Evolutionary conservation across 345 rosid genomes (phyloP).

Genomic region (Salix koriyanagi): DNA sequence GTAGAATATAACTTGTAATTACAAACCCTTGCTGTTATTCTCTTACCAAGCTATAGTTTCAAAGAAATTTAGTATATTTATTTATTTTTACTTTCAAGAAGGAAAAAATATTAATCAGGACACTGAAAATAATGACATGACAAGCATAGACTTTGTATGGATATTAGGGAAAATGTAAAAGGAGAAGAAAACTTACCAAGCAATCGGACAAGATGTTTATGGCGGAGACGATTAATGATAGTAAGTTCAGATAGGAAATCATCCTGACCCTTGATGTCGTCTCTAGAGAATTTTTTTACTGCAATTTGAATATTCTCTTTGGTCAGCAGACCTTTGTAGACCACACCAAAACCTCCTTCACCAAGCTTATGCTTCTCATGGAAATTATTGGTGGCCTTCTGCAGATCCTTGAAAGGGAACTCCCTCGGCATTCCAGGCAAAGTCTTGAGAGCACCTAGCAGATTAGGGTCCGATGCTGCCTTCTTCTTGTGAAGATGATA

Average conservation of each 20-base stretch:
- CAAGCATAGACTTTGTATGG: background rate
- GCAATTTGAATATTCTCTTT: constrained; percentile 43
- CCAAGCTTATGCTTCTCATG: constrained; percentile 49
- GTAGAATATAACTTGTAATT: background rate
- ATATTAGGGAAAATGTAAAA: background rate
- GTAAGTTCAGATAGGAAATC: constrained; percentile 56
- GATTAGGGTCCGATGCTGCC: constrained; percentile 22
- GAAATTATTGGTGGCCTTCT: constrained; percentile 57
- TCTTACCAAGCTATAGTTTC: background rate
- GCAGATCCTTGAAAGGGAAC: constrained; percentile 43
- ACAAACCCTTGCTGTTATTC: background rate
- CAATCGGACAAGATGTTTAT: constrained; percentile 50
- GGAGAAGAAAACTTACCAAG: constrained; percentile 30
- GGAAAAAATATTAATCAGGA: background rate
- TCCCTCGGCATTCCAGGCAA: constrained; percentile 49
- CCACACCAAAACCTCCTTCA: constrained; percentile 54
- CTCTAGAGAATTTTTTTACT: constrained; percentile 49
- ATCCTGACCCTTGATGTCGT: constrained; percentile 37
- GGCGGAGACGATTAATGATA: constrained; percentile 57
- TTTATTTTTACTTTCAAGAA: background rate
- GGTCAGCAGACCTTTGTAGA: constrained; percentile 43
- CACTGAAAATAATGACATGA: background rate
- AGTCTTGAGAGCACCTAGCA: constrained; percentile 44
- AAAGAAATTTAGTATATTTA: background rate
- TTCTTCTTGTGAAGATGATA: constrained; percentile 18